These are phyloP conservation scores for Coniferiporia sulphurascens DNA, from an alignment of 1,284 basidiomycete species.

Conservation along the genomic window DNA sequence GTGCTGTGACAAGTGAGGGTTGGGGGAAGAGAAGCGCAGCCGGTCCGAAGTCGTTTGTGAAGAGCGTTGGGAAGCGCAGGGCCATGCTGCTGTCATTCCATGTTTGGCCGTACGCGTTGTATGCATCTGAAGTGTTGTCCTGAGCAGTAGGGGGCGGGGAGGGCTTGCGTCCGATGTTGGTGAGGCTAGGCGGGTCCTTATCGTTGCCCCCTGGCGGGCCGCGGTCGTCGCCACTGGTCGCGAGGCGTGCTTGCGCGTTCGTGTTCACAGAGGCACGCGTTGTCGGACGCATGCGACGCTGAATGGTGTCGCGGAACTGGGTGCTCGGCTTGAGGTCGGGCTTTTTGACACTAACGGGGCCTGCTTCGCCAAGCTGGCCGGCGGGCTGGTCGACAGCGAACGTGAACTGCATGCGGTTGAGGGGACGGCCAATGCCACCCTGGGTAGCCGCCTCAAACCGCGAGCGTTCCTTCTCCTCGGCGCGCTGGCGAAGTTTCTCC, in stretches of 20 bases:
- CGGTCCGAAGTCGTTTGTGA: slow-evolving; percentile 68
- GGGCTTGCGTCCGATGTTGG: slow-evolving; percentile 11
- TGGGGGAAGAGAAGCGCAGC: slow-evolving; percentile 66
- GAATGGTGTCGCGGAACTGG: slow-evolving; percentile 52
- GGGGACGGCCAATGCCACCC: slow-evolving; percentile 52
- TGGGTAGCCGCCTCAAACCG: slow-evolving; percentile 60
- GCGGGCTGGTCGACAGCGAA: slow-evolving; percentile 70
- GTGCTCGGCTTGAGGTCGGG: slow-evolving; percentile 64
- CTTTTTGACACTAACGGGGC: slow-evolving; percentile 47
- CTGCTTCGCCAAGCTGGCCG: slow-evolving; percentile 30
- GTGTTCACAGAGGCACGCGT: slow-evolving; percentile 31
- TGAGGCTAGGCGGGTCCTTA: slow-evolving; percentile 13
- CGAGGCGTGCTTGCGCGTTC: slow-evolving; percentile 10
- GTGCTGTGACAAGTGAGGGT: slow-evolving; percentile 56
- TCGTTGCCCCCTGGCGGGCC: not conserved
- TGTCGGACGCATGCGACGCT: slow-evolving; percentile 35
- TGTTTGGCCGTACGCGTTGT: not conserved
- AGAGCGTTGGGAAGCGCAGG: slow-evolving; percentile 64
- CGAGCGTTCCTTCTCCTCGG: slow-evolving; percentile 71
- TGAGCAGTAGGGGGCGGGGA: slow-evolving; percentile 14
- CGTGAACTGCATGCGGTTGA: slow-evolving; percentile 82
- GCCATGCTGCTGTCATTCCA: slow-evolving; percentile 25
- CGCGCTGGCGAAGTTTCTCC: slow-evolving; percentile 72
- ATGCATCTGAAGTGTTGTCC: not conserved
- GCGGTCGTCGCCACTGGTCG: slow-evolving; percentile 27